phyloP scores from a whole-genome alignment of 75 land plant species.

The Ceratopteris richardii region DNA sequence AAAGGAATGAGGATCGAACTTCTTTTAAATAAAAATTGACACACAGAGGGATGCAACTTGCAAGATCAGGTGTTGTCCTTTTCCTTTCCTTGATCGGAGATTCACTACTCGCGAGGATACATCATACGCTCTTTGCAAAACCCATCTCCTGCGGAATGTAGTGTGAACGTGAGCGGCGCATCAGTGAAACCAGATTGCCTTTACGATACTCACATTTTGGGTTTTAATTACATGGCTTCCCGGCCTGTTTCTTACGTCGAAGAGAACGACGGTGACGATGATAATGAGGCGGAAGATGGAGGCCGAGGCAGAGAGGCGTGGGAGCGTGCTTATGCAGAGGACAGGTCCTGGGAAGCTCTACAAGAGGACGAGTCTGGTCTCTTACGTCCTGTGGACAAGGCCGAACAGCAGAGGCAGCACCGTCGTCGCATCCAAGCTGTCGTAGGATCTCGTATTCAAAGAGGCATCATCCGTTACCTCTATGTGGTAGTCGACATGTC shows the following conservation, averaged over 20 bases:
- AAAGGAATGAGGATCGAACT: too few species aligned
- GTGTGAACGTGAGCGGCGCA: too few species aligned
- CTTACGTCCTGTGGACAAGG: constrained; percentile 60
- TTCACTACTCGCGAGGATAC: too few species aligned
- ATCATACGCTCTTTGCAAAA: too few species aligned
- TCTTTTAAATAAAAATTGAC: too few species aligned
- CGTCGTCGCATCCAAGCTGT: constrained; percentile 40
- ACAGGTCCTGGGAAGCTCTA: constrained; percentile 86
- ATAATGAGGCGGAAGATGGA: constrained; percentile 47
- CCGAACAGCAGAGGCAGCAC: constrained; percentile 65
- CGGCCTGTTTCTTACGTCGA: not conserved
- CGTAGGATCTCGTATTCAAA: constrained; percentile 61
- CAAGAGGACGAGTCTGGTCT: constrained; percentile 88
- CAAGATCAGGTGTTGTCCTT: too few species aligned
- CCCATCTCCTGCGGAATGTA: too few species aligned
- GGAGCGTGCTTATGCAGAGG: constrained; percentile 89
- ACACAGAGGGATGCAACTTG: too few species aligned
- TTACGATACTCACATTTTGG: too few species aligned
- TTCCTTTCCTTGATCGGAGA: too few species aligned
- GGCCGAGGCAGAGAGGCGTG: constrained; percentile 63
- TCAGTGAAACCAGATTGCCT: too few species aligned
- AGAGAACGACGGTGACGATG: constrained; percentile 60
- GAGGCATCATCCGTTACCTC: constrained; percentile 88
- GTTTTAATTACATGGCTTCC: constrained; percentile 8
- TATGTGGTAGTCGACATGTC: constrained; percentile 78